Base-by-base conservation (phyloP, 768 basidiomycete species). In the Termitomyces sp. region DNA sequence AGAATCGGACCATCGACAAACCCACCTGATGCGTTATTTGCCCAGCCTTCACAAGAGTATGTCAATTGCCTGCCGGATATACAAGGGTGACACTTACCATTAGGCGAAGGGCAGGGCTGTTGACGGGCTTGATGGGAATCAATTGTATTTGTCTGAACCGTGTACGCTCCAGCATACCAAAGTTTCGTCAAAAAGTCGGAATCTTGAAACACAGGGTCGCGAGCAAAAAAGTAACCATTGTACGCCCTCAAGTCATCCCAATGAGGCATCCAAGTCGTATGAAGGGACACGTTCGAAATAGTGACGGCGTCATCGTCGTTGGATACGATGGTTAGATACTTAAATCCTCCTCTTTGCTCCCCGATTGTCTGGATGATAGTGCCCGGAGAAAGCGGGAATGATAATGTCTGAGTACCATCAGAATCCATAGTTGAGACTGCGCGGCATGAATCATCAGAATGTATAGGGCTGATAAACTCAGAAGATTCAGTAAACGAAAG, bases 161-260 rank as follows among this genome's bases (percentile, higher is more conserved):
- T 82, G 57, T 81, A 82, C 26, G 80, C 80, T 8, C 80, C 81
- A 14, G 80, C 77, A 61, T 81, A 82, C 80, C 80, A 82, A 26
- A 81, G 61, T 62, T 77, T 81, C 18, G 77, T 80, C 59, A 80
- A 58, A 58, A 80, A 79, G 57, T 77, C 64, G 14, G 69, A 61
- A 65, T 81, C 78, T 36, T 75, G 72, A 55, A 75, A 80, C 2
- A 55, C 67, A 0, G 74, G 72, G 55, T 81, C 78, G 1, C 57
- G 56, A 4, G 78, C 70, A 52, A 67, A 79, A 69, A 81, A 82
- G 60, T 80, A 80, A 2, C 80, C 80, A 9, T 72, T 69, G 59
- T 80, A 82, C 28, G 75, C 73, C 35, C 75, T 61, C 59, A 80
- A 62, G 57, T 80, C 68, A n/a, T 76, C 71, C 65, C 77, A 72